These are phyloP conservation scores for Moesziomyces globuligerus DNA, from an alignment of 1,284 basidiomycete genomes.

Conservation along the genomic window DNA sequence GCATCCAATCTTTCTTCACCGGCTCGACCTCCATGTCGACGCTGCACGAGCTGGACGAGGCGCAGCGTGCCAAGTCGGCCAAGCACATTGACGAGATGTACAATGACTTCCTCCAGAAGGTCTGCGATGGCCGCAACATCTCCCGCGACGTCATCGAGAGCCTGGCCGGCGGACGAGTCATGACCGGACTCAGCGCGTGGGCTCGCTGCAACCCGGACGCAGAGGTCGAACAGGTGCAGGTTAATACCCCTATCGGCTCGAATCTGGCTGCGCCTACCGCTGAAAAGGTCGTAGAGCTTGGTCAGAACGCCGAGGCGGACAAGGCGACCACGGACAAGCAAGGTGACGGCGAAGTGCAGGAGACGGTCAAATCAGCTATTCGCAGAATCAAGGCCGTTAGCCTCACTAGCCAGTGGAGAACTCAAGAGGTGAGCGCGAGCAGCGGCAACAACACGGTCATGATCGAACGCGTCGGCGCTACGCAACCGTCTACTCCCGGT, in stretches of 20 bases:
- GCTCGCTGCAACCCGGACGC: conserved; percentile 54
- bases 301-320: conserved; percentile 26
- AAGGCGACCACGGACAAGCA: conserved; percentile 11
- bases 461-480: conserved; percentile 37
- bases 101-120: conserved; percentile 62
- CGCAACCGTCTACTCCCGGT: conserved; percentile 1
- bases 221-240: conserved; percentile 24
- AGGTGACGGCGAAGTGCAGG: conserved; percentile 5
- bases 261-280: conserved; percentile 5
- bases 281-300: conserved; percentile 21
- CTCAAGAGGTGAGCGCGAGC: conserved; percentile 39
- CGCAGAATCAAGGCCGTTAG: conserved; percentile 45
- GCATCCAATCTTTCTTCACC: conserved; percentile 68
- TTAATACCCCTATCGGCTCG: background rate
- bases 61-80: conserved; percentile 62
- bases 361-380: conserved; percentile 36
- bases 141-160: conserved; percentile 65
- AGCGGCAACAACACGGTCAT: conserved; percentile 51
- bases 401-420: conserved; percentile 49
- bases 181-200: conserved; percentile 68
- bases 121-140: conserved; percentile 67
- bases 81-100: conserved; percentile 68
- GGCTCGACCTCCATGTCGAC: conserved; percentile 66
- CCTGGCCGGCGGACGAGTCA: conserved; percentile 69
- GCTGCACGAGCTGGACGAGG: conserved; percentile 63